Percentiles rank a stretch among this genome's conserved stretches.
Evolutionary conservation across 208 protist genomes (phyloP).

Genomic region (Porcisia deanei): DNA sequence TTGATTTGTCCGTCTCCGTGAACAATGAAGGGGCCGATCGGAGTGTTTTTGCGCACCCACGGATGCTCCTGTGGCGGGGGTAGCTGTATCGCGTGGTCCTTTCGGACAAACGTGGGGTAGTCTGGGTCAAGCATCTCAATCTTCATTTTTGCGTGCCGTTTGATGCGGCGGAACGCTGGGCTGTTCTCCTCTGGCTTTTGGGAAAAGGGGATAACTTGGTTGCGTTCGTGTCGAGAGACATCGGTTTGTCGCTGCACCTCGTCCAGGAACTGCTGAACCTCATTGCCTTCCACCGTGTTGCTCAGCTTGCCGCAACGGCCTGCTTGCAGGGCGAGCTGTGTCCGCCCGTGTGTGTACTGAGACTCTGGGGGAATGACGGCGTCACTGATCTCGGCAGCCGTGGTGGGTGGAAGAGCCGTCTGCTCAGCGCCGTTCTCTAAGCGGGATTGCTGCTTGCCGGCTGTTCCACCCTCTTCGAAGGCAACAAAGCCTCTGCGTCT

Average conservation of each 20-base stretch:
- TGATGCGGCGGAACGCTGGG: slow-evolving; percentile 69
- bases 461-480: slow-evolving; percentile 3
- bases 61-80: slow-evolving; percentile 65
- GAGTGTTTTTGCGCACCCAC: slow-evolving; percentile 72
- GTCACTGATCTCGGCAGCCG: not conserved
- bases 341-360: not conserved
- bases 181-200: slow-evolving; percentile 62
- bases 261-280: slow-evolving; percentile 65
- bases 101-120: slow-evolving; percentile 58
- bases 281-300: slow-evolving; percentile 28
- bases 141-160: slow-evolving; percentile 56
- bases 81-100: slow-evolving; percentile 51
- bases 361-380: not conserved
- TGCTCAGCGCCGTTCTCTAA: not conserved
- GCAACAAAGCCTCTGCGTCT: slow-evolving; percentile 21
- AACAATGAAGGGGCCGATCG: slow-evolving; percentile 69
- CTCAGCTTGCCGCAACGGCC: not conserved
- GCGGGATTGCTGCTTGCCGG: not conserved
- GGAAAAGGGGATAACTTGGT: slow-evolving; percentile 67
- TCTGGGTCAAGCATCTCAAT: slow-evolving; percentile 48
- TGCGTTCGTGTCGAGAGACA: slow-evolving; percentile 36
- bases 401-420: not conserved
- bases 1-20: slow-evolving; percentile 84
- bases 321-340: not conserved
- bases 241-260: slow-evolving; percentile 55